These are phyloP conservation scores for Cryomyces antarcticus DNA, from an alignment of 495 filamentous ascomycete genomes.

Conservation along the genomic window DNA sequence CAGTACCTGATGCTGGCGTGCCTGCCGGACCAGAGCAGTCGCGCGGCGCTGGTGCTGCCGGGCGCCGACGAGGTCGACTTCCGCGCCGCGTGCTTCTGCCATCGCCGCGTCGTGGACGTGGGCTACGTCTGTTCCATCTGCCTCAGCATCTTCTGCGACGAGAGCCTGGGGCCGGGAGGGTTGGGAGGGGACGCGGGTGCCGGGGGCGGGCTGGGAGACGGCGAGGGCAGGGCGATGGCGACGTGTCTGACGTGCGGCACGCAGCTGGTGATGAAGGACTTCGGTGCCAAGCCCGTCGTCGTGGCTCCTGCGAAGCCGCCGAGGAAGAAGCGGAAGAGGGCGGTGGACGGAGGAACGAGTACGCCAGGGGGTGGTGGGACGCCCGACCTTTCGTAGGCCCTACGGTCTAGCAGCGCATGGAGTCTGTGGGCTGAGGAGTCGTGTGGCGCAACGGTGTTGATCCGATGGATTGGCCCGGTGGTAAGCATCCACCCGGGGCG, in stretches of 20 bases:
- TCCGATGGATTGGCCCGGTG: too few species aligned
- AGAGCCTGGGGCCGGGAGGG: too few species aligned
- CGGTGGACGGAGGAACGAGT: slow-evolving; percentile 12
- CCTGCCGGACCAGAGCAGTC: slow-evolving; percentile 49
- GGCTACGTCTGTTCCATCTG: slow-evolving; percentile 94
- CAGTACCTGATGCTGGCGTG: slow-evolving; percentile 93
- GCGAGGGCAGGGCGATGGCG: too few species aligned
- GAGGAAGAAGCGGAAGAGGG: slow-evolving; percentile 34
- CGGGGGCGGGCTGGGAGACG: slow-evolving; percentile 25
- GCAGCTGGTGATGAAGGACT: slow-evolving; percentile 52
- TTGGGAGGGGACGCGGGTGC: slow-evolving; percentile 9
- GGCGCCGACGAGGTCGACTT: slow-evolving; percentile 85
- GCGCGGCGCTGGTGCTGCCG: slow-evolving; percentile 47
- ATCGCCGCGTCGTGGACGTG: slow-evolving; percentile 72
- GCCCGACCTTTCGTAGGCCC: slow-evolving; percentile 1
- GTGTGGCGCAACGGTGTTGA: too few species aligned
- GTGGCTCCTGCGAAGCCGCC: slow-evolving; percentile 53
- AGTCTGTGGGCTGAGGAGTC: too few species aligned
- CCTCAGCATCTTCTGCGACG: slow-evolving; percentile 37
- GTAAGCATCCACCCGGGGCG: too few species aligned
- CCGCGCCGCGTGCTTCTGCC: slow-evolving; percentile 91
- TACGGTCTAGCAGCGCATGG: too few species aligned
- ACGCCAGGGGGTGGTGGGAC: slow-evolving; percentile 12
- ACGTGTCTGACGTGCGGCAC: slow-evolving; percentile 83
- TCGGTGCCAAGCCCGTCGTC: slow-evolving; percentile 56